These are phyloP conservation scores for Carpinus fangiana DNA, from an alignment of 306 rosid species.

Conservation along the genomic window DNA sequence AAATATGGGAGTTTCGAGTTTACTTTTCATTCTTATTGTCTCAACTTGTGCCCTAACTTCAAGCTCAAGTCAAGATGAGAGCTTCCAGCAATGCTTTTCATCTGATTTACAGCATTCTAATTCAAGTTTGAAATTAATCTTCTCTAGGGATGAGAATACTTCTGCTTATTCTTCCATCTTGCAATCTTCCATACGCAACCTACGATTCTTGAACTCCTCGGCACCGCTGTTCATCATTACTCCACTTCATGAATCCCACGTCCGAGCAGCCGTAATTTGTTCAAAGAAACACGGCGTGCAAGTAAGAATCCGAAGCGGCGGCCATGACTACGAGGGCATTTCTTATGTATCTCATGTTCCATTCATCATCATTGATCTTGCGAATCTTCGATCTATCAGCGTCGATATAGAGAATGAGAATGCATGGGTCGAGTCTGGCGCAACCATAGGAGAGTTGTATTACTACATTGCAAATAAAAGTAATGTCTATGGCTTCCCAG, in stretches of 20 bases:
- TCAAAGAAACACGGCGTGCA: neutral
- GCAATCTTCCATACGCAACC: neutral
- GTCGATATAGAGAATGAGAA: neutral
- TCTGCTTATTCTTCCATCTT: neutral
- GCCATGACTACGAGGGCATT: constrained; percentile 12
- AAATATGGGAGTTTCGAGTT: neutral
- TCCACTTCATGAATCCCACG: neutral
- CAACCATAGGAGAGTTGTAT: neutral
- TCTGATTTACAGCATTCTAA: neutral
- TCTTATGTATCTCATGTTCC: constrained; percentile 1
- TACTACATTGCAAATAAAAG: neutral
- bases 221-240: neutral
- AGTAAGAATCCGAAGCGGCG: neutral
- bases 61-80: neutral
- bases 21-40: neutral
- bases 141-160: neutral
- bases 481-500: constrained; percentile 1
- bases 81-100: neutral
- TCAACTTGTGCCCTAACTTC: neutral
- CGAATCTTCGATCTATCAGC: neutral
- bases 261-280: constrained; percentile 2
- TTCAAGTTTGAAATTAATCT: neutral
- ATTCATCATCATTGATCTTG: constrained; percentile 8
- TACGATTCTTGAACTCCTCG: neutral
- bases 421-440: neutral